These are phyloP conservation scores for Tulasnella sp. DNA, from an alignment of 768 basidiomycete genomes.

Conservation along the genomic window DNA sequence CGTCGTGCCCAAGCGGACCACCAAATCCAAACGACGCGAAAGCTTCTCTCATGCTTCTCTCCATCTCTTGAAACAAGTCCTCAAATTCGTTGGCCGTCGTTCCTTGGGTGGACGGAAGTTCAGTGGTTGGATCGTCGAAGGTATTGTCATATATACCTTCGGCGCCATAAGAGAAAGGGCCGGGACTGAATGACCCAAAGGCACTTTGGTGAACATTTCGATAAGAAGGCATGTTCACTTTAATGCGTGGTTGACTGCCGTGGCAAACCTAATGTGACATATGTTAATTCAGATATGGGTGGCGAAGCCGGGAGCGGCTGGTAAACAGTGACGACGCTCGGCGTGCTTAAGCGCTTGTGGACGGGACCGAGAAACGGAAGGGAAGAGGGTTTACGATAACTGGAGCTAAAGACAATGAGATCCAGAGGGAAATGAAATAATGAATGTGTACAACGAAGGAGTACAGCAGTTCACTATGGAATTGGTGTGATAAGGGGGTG, in stretches of 20 bases:
- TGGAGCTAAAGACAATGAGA: neutral
- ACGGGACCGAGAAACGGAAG: neutral
- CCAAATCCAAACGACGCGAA: neutral
- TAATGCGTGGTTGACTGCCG: neutral
- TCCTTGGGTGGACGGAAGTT: neutral
- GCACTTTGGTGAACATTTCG: neutral
- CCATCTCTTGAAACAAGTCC: neutral
- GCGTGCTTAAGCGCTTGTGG: no score
- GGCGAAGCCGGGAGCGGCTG: neutral
- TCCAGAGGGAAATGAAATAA: neutral
- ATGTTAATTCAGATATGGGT: neutral
- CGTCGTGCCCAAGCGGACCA: neutral
- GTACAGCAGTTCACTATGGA: neutral
- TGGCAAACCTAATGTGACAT: neutral
- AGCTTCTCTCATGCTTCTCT: neutral
- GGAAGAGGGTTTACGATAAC: neutral
- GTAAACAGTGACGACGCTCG: neutral
- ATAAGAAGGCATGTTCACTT: neutral
- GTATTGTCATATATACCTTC: no score
- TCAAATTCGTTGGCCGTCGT: neutral
- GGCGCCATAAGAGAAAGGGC: neutral
- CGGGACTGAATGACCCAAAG: neutral
- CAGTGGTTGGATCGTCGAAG: no score
- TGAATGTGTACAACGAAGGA: neutral
- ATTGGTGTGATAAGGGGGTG: neutral